Evolutionary conservation across 2,329 filamentous ascomycete species (phyloP).

Genomic region (Periglandula ipomoeae): DNA sequence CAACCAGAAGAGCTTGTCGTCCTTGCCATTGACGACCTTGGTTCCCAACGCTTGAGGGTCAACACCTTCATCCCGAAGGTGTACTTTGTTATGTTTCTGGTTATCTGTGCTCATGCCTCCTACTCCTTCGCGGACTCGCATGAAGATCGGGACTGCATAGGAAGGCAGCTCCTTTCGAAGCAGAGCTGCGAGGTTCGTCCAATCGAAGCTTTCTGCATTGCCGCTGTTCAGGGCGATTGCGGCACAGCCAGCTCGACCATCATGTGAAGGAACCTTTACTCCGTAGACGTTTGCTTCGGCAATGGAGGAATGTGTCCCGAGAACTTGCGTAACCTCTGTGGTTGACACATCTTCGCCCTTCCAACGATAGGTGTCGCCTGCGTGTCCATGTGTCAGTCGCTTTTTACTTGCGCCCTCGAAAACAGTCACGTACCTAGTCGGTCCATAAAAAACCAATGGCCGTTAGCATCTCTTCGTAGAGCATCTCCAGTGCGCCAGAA

Average conservation of each 20-base stretch:
- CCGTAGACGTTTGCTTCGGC: conserved; percentile 64
- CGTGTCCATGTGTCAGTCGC: conserved; percentile 1
- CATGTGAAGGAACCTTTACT: conserved; percentile 54
- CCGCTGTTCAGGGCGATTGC: conserved; percentile 47
- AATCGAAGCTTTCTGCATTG: conserved; percentile 44
- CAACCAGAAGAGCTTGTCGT: conserved; percentile 7
- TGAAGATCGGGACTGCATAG: conserved; percentile 64
- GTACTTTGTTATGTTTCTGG: conserved; percentile 8
- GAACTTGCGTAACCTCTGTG: conserved; percentile 54
- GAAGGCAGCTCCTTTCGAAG: conserved; percentile 49
- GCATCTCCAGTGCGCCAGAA: conserved; percentile 64
- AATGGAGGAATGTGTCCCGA: conserved; percentile 50
- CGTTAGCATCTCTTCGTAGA: conserved; percentile 50
- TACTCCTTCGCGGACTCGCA: conserved; percentile 4
- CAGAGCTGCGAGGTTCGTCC: conserved; percentile 40
- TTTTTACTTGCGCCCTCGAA: not conserved
- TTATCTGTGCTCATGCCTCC: conserved; percentile 8
- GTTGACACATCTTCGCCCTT: conserved; percentile 62
- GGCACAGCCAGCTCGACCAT: conserved; percentile 59
- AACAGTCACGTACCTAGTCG: conserved; percentile 7
- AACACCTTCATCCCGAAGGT: conserved; percentile 6
- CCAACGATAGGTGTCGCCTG: conserved; percentile 62
- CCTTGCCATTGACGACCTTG: conserved; percentile 1
- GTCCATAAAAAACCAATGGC: conserved; percentile 62
- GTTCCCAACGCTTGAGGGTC: conserved; percentile 5